Conservation (phyloP, 2,329 filamentous ascomycete genomes). For the Penicillium psychrosexuale region DNA sequence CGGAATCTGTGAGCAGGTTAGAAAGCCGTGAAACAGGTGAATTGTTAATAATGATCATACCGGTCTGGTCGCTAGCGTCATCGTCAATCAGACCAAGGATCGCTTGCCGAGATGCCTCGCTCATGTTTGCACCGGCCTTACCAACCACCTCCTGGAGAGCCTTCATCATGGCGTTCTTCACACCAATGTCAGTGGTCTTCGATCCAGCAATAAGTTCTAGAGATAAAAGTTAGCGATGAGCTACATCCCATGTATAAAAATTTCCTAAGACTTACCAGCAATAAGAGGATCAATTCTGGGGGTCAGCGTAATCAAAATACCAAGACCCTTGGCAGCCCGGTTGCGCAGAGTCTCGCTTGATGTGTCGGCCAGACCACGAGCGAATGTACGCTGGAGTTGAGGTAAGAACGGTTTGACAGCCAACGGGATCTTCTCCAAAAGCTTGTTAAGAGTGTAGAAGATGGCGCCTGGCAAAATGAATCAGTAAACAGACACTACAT, state of each 20-base stretch:
- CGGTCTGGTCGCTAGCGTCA: constrained; percentile 71
- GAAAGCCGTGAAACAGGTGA: constrained; percentile 15
- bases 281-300: constrained; percentile 94
- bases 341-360: constrained; percentile 84
- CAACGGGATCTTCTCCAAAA: constrained; percentile 92
- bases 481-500: constrained; percentile 18
- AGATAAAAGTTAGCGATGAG: constrained; percentile 7
- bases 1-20: constrained; percentile 49
- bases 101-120: constrained; percentile 79
- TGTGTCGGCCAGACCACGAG: constrained; percentile 89
- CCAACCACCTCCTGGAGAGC: constrained; percentile 94
- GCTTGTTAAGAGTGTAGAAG: constrained; percentile 86
- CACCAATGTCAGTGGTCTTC: constrained; percentile 81
- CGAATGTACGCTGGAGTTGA: constrained; percentile 93
- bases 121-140: constrained; percentile 94
- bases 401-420: constrained; percentile 96
- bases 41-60: constrained; percentile 36
- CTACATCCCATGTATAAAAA: not conserved
- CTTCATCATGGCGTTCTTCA: constrained; percentile 94
- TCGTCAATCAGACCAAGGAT: constrained; percentile 86
- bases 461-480: constrained; percentile 65
- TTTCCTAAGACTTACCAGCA: constrained; percentile 41
- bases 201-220: constrained; percentile 90
- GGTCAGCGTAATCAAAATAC: constrained; percentile 92
- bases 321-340: constrained; percentile 87